Percentiles rank a stretch among this genome's conserved stretches.
phyloP scores from a whole-genome alignment of 176 grass and related monocot species.

The Musa acuminata region DNA sequence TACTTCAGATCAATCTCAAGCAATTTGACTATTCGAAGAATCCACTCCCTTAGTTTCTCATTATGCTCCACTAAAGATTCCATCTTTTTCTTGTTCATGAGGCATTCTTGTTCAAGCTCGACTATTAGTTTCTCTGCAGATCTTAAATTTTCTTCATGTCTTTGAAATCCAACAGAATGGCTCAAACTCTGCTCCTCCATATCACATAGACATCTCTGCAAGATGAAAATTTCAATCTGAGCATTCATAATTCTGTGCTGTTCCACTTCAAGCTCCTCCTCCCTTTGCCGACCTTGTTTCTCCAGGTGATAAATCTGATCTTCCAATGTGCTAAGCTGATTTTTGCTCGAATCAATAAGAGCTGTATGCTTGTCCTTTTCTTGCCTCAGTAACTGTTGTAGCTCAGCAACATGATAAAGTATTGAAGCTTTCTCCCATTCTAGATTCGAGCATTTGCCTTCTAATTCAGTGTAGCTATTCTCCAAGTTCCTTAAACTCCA shows the following conservation, averaged over 20 bases:
- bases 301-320: conserved; percentile 38
- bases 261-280: conserved; percentile 53
- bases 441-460: conserved; percentile 51
- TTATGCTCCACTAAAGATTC: conserved; percentile 31
- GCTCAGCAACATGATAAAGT: conserved; percentile 28
- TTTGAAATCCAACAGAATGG: conserved; percentile 22
- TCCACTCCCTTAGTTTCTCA: conserved; percentile 46
- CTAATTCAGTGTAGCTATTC: conserved; percentile 52
- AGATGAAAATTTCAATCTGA: conserved; percentile 65
- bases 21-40: conserved; percentile 52
- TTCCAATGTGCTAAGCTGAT: not conserved
- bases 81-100: conserved; percentile 32
- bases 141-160: conserved; percentile 27
- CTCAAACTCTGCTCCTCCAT: conserved; percentile 48
- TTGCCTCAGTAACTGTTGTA: conserved; percentile 39
- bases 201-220: conserved; percentile 61
- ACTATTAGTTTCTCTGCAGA: not conserved
- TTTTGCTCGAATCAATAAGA: conserved; percentile 34
- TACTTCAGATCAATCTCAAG: conserved; percentile 79
- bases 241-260: conserved; percentile 49
- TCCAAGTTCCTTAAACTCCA: conserved; percentile 53
- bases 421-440: conserved; percentile 50
- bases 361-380: conserved; percentile 49
- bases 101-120: conserved; percentile 16
- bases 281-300: conserved; percentile 34